A percentile compares a stretch with the other conserved stretches of the same genome.
Evolutionary conservation across 2,329 filamentous ascomycete species (phyloP).

Genomic region (Lecanoromycetidae sp.): DNA sequence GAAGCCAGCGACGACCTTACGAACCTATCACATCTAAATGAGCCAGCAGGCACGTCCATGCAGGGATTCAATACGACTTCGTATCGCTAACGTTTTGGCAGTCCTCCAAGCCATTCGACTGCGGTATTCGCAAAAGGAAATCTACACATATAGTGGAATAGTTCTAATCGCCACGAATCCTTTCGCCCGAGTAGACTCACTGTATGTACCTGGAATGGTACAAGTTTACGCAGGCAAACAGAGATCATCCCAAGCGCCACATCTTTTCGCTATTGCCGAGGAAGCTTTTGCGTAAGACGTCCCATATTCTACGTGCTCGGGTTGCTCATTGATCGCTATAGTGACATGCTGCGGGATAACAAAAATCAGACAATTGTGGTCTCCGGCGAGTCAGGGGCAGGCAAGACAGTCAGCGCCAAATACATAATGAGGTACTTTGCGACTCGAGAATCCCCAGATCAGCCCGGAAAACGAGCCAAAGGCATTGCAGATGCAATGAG

Average conservation of each 20-base stretch:
- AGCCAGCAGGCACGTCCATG: conserved; percentile 67
- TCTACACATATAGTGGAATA: conserved; percentile 98
- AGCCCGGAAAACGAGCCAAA: conserved; percentile 64
- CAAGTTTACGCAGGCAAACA: conserved; percentile 97
- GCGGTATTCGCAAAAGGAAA: conserved; percentile 95
- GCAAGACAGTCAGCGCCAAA: conserved; percentile 98
- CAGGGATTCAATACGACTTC: neutral
- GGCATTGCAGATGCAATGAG: conserved; percentile 69
- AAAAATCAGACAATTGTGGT: conserved; percentile 98
- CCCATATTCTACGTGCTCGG: neutral
- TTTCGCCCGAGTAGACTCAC: conserved; percentile 90
- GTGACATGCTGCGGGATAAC: conserved; percentile 90
- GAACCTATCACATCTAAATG: conserved; percentile 93
- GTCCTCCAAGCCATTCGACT: conserved; percentile 95
- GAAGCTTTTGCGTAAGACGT: conserved; percentile 81
- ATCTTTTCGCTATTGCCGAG: conserved; percentile 97
- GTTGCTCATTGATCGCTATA: conserved; percentile 27
- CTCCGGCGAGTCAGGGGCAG: conserved; percentile 96
- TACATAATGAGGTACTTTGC: conserved; percentile 99
- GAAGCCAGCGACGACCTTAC: conserved; percentile 98
- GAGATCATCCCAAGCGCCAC: conserved; percentile 87
- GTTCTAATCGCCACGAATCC: conserved; percentile 97
- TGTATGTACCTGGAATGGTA: conserved; percentile 99
- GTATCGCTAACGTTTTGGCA: conserved; percentile 28
- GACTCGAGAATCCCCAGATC: conserved; percentile 85